Evolutionary conservation across 2,329 filamentous ascomycete genomes (phyloP).

Genomic region (Exophiala alcalophila): DNA sequence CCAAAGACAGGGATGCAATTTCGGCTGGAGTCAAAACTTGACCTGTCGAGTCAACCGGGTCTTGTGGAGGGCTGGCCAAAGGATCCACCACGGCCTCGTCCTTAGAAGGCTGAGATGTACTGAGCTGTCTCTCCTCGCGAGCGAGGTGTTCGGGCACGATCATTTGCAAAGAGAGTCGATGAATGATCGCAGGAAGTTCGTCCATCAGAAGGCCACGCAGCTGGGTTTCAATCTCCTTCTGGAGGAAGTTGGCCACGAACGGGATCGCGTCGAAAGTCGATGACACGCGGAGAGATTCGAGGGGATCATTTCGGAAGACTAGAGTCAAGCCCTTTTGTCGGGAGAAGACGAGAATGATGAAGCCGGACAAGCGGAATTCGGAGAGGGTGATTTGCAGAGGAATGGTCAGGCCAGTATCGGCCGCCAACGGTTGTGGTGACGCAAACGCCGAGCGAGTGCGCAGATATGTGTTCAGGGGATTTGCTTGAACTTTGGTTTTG

Average conservation of each 20-base stretch:
- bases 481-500: slow-evolving; percentile 95
- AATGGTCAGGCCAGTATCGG: slow-evolving; percentile 83
- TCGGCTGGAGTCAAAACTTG: slow-evolving; percentile 72
- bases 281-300: slow-evolving; percentile 96
- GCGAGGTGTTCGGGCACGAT: slow-evolving; percentile 85
- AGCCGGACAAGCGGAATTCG: slow-evolving; percentile 91
- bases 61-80: slow-evolving; percentile 74
- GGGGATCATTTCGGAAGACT: slow-evolving; percentile 95
- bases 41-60: slow-evolving; percentile 77
- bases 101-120: slow-evolving; percentile 50
- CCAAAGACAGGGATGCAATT: slow-evolving; percentile 72
- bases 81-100: slow-evolving; percentile 70
- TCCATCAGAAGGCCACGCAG: slow-evolving; percentile 95
- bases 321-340: slow-evolving; percentile 95
- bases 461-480: slow-evolving; percentile 93
- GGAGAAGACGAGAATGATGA: slow-evolving; percentile 96
- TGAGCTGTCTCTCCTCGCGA: slow-evolving; percentile 59
- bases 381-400: slow-evolving; percentile 96
- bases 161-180: slow-evolving; percentile 79
- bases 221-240: slow-evolving; percentile 92
- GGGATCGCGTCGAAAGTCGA: slow-evolving; percentile 99
- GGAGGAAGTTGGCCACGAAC: slow-evolving; percentile 94
- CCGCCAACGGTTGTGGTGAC: slow-evolving; percentile 86
- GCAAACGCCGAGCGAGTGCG: slow-evolving; percentile 88
- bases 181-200: slow-evolving; percentile 92